phyloP scores from a whole-genome alignment of 371 early-diverging fungal species.

The Smittium mucronatum region DNA sequence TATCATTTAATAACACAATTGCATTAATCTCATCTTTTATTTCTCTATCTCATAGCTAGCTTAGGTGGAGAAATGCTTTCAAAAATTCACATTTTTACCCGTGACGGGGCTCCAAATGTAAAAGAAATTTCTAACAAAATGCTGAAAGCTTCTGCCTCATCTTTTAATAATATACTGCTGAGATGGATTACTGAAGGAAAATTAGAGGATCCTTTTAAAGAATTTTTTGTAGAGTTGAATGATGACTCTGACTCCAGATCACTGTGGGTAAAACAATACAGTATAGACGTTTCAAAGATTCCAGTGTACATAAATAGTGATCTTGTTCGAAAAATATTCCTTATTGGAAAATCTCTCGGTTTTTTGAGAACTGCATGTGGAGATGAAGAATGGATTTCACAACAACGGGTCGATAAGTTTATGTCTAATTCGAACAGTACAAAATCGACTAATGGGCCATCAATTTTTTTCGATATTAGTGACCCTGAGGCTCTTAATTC shows the following conservation, averaged over 20 bases:
- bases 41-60: constrained; percentile 31
- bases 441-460: background rate
- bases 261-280: constrained; percentile 67
- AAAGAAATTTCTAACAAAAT: constrained; percentile 62
- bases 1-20: background rate
- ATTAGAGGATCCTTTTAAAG: constrained; percentile 80
- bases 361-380: constrained; percentile 79
- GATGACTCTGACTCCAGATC: constrained; percentile 12
- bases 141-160: constrained; percentile 61
- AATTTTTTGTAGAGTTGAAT: constrained; percentile 65
- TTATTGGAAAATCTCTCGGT: constrained; percentile 86
- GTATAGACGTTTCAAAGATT: constrained; percentile 57
- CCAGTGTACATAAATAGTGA: constrained; percentile 64
- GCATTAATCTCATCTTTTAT: constrained; percentile 16
- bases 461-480: constrained; percentile 45
- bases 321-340: constrained; percentile 79
- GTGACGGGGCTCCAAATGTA: constrained; percentile 83
- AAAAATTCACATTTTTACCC: constrained; percentile 59
- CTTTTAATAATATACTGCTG: constrained; percentile 78
- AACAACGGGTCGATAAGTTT: constrained; percentile 27
- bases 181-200: constrained; percentile 94
- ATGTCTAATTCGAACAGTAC: constrained; percentile 13
- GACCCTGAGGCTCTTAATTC: constrained; percentile 53
- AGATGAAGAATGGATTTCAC: constrained; percentile 48
- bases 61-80: constrained; percentile 74